These are phyloP conservation scores for Xylaria sp. DNA, from an alignment of 2,329 filamentous ascomycete genomes.

Conservation along the genomic window DNA sequence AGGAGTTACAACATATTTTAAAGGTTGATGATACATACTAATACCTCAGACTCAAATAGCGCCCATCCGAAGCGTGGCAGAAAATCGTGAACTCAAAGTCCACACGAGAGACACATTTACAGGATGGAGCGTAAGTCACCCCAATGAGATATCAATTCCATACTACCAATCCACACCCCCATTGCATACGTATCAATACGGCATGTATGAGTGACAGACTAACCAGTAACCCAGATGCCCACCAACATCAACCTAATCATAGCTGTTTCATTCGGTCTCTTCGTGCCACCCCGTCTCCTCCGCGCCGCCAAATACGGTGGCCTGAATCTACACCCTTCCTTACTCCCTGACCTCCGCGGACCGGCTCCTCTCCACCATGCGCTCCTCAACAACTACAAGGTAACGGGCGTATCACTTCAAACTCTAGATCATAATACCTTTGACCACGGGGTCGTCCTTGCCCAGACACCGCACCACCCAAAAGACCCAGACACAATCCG, in stretches of 20 bases:
- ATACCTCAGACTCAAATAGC: slow-evolving; percentile 54
- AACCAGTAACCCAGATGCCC: slow-evolving; percentile 55
- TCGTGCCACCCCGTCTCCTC: slow-evolving; percentile 81
- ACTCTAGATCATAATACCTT: slow-evolving; percentile 79
- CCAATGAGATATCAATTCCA: neutral
- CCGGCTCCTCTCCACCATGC: slow-evolving; percentile 86
- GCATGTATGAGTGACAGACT: too few relatives aligned
- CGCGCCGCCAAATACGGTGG: slow-evolving; percentile 77
- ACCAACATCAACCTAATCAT: slow-evolving; percentile 75
- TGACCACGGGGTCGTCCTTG: slow-evolving; percentile 78
- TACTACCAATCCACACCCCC: neutral
- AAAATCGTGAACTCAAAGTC: slow-evolving; percentile 66
- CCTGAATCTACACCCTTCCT: slow-evolving; percentile 89
- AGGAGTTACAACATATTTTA: neutral
- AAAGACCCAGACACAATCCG: slow-evolving; percentile 56
- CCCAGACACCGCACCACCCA: slow-evolving; percentile 66
- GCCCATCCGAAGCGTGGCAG: slow-evolving; percentile 72
- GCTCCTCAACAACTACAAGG: slow-evolving; percentile 65
- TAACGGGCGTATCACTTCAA: slow-evolving; percentile 83
- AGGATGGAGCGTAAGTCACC: slow-evolving; percentile 70
- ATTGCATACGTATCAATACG: too few relatives aligned
- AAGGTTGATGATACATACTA: neutral
- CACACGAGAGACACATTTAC: slow-evolving; percentile 84
- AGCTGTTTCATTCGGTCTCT: slow-evolving; percentile 92
- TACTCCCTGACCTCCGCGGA: slow-evolving; percentile 85